Evolutionary conservation across 1,139 yeast genomes (phyloP).

Genomic region (Saccharomyces pastorianus): DNA sequence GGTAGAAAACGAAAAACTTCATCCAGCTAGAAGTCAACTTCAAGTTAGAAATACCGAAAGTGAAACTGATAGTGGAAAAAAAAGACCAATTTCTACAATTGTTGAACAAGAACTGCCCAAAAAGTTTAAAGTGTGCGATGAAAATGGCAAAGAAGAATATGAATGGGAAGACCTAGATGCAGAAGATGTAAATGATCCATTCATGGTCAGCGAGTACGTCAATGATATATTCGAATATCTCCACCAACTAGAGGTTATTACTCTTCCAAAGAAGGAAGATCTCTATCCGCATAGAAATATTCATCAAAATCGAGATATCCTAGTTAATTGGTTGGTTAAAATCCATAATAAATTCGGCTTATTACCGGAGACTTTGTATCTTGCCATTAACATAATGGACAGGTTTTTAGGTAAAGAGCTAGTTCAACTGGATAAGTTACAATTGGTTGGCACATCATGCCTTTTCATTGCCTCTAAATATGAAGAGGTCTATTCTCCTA

Average conservation of each 20-base stretch:
- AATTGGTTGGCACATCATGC: constrained; percentile 83
- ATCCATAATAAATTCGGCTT: constrained; percentile 82
- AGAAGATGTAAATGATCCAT: constrained; percentile 84
- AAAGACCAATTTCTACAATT: constrained; percentile 30
- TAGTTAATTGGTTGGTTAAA: constrained; percentile 93
- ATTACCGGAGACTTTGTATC: constrained; percentile 81
- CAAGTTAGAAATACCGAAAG: background rate
- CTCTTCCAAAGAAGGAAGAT: constrained; percentile 73
- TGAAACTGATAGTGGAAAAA: constrained; percentile 22
- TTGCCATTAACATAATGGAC: constrained; percentile 87
- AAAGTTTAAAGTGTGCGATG: constrained; percentile 28
- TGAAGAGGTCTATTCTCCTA: constrained; percentile 90
- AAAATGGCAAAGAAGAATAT: constrained; percentile 33
- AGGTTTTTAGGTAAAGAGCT: constrained; percentile 74
- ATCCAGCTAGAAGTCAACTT: background rate
- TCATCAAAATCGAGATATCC: constrained; percentile 74
- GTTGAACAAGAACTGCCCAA: constrained; percentile 31
- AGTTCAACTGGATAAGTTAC: constrained; percentile 78
- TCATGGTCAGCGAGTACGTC: constrained; percentile 92
- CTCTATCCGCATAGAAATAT: constrained; percentile 66
- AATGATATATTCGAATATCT: constrained; percentile 77
- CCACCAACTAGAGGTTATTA: constrained; percentile 62
- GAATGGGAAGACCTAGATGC: constrained; percentile 90
- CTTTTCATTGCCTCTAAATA: constrained; percentile 90
- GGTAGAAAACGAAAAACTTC: constrained; percentile 6